phyloP scores from a whole-genome alignment of 2,329 filamentous ascomycete species.

The Xylariaceae sp. region DNA sequence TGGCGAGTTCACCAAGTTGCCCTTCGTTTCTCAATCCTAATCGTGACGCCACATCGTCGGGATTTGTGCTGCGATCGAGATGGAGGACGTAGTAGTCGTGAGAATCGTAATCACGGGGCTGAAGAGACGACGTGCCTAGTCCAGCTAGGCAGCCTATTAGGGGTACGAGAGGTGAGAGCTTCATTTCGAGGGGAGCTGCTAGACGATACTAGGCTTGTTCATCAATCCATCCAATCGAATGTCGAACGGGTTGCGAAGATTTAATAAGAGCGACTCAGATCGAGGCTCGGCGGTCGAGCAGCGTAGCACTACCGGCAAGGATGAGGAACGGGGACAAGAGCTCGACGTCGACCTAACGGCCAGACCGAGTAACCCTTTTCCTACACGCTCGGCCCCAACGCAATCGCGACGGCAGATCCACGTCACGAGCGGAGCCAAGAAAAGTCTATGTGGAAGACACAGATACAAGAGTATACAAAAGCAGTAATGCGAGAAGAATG shows the following conservation, averaged over 20 bases:
- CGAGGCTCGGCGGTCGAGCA: neutral
- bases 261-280: neutral
- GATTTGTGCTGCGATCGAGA: slow-evolving; percentile 60
- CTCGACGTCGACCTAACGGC: neutral
- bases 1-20: slow-evolving; percentile 66
- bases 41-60: slow-evolving; percentile 62
- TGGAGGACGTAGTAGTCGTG: slow-evolving; percentile 94
- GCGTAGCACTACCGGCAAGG: neutral
- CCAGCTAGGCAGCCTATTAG: slow-evolving; percentile 42
- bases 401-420: neutral
- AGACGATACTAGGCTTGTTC: neutral
- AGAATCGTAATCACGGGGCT: slow-evolving; percentile 64
- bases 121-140: slow-evolving; percentile 44
- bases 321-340: neutral
- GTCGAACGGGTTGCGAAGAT: neutral
- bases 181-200: slow-evolving; percentile 38
- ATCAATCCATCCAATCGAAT: neutral
- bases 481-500: slow-evolving; percentile 3
- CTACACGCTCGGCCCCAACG: neutral
- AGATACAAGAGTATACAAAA: slow-evolving; percentile 4
- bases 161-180: slow-evolving; percentile 46
- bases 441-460: slow-evolving; percentile 10
- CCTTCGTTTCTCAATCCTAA: slow-evolving; percentile 79
- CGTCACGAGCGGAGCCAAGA: slow-evolving; percentile 3
- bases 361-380: neutral